These are phyloP conservation scores for Lichtheimia hyalospora DNA, from an alignment of 371 early-diverging fungal genomes.

Conservation along the genomic window DNA sequence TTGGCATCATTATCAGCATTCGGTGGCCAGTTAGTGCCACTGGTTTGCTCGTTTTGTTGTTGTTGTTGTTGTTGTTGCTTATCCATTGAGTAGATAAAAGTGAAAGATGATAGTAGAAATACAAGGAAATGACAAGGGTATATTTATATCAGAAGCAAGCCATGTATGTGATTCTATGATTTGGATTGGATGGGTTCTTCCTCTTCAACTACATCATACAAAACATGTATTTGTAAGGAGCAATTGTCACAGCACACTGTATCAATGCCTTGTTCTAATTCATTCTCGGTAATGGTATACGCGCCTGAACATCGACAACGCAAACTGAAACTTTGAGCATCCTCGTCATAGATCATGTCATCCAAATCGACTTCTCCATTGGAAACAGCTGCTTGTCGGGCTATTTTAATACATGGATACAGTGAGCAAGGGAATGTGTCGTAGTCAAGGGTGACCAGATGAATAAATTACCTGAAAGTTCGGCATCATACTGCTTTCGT, in stretches of 20 bases:
- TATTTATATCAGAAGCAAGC: too few species aligned
- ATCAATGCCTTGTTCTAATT: constrained; percentile 50
- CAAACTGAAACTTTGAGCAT: constrained; percentile 21
- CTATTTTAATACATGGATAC: not conserved
- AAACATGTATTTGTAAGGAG: constrained; percentile 50
- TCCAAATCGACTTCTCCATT: constrained; percentile 49
- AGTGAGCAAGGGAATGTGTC: too few species aligned
- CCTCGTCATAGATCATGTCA: constrained; percentile 42
- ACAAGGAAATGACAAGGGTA: too few species aligned
- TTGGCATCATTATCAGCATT: not conserved
- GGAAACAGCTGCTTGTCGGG: constrained; percentile 27
- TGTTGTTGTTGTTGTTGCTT: too few species aligned
- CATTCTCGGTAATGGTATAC: constrained; percentile 51
- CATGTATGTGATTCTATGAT: too few species aligned
- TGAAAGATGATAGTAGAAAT: too few species aligned
- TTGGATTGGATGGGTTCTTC: not conserved
- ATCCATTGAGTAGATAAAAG: too few species aligned
- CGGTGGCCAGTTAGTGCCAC: not conserved
- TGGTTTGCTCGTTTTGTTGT: not conserved
- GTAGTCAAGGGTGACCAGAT: too few species aligned
- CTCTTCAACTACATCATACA: constrained; percentile 54
- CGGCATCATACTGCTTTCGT: constrained; percentile 41
- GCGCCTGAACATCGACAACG: constrained; percentile 58
- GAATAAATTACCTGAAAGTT: constrained; percentile 32
- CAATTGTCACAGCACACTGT: constrained; percentile 53